Percentiles rank a stretch among this genome's conserved stretches.
Evolutionary conservation across 2,329 filamentous ascomycete genomes (phyloP).

Genomic region (Chrysosporium queenslandicum): DNA sequence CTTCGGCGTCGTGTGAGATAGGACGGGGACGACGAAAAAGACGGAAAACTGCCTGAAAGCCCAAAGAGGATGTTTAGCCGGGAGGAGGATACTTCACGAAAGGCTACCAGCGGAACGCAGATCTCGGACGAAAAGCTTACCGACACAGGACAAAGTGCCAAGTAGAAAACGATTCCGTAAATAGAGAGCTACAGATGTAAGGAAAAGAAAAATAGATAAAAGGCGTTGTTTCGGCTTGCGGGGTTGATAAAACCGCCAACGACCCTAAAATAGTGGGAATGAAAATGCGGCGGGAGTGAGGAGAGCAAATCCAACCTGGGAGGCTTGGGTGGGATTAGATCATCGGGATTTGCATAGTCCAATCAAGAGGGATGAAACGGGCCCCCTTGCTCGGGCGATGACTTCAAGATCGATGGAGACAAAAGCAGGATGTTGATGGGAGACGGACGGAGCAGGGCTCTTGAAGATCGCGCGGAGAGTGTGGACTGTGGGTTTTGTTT

Average conservation of each 20-base stretch:
- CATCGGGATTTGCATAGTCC: conserved; percentile 7
- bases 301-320: neutral
- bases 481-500: neutral
- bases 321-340: conserved; percentile 2
- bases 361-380: neutral
- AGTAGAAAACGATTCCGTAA: neutral
- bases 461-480: too few species aligned
- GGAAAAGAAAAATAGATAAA: neutral
- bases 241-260: neutral
- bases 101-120: conserved; percentile 2
- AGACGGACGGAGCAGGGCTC: neutral
- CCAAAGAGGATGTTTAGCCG: conserved; percentile 10
- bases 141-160: neutral
- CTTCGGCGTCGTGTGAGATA: neutral
- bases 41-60: neutral
- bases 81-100: neutral
- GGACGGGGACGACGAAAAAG: neutral
- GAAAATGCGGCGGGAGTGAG: neutral
- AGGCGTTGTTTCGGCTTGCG: neutral
- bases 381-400: neutral
- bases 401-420: neutral
- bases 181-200: neutral
- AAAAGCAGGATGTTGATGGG: neutral
- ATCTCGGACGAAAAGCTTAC: conserved; percentile 8
- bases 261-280: neutral